phyloP scores from a whole-genome alignment of 768 basidiomycete species.

The Serendipita sp. region DNA sequence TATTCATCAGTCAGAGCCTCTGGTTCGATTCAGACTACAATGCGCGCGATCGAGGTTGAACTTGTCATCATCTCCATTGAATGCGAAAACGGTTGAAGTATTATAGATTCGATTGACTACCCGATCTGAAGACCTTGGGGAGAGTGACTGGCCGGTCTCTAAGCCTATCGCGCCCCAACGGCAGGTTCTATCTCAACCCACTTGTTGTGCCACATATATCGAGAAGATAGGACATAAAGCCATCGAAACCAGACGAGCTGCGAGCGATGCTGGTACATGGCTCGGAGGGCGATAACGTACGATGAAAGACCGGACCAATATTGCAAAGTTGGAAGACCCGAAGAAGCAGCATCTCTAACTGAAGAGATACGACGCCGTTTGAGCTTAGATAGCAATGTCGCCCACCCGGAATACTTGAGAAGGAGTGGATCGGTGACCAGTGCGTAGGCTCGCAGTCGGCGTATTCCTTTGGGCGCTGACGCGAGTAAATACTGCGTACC shows the following conservation, averaged over 20 bases:
- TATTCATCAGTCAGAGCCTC: too few relatives aligned
- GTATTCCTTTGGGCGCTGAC: slow-evolving; percentile 16
- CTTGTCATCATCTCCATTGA: too few relatives aligned
- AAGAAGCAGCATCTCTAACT: neutral
- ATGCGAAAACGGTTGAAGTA: neutral
- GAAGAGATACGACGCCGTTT: slow-evolving; percentile 19
- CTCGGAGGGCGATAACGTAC: slow-evolving; percentile 41
- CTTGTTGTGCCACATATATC: slow-evolving; percentile 89
- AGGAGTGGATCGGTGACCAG: slow-evolving; percentile 42
- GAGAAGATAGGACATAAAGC: slow-evolving; percentile 62
- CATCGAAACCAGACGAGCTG: slow-evolving; percentile 87
- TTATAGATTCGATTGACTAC: neutral
- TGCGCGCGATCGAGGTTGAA: too few relatives aligned
- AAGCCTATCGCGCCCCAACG: neutral
- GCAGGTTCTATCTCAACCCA: slow-evolving; percentile 37
- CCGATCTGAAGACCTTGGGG: neutral
- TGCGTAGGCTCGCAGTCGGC: slow-evolving; percentile 33
- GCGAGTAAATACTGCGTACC: slow-evolving; percentile 23
- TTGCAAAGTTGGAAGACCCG: slow-evolving; percentile 19
- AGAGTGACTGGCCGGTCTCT: neutral
- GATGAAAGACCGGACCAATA: slow-evolving; percentile 43
- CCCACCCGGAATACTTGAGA: slow-evolving; percentile 38
- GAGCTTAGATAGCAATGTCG: slow-evolving; percentile 26
- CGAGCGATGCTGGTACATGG: slow-evolving; percentile 57
- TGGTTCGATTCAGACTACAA: too few relatives aligned